Conservation (phyloP, 441 rosid species). For the Euphorbia celastroides region DNA sequence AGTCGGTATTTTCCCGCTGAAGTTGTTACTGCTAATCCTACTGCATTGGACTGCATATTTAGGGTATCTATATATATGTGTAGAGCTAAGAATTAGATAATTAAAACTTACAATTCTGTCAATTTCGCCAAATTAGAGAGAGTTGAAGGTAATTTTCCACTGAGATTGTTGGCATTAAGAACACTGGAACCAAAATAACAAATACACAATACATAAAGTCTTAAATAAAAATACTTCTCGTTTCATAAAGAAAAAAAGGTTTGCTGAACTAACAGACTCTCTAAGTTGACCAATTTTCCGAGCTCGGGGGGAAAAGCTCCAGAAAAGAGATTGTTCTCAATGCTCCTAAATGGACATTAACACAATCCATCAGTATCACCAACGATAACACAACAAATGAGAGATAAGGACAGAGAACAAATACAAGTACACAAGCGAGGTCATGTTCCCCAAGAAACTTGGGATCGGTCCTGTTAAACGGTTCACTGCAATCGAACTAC, state of each 20-base stretch:
- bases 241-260: no score
- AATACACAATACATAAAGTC: background rate
- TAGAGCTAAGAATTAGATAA: no score
- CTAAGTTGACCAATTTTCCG: slow-evolving; percentile 32
- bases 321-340: slow-evolving; percentile 36
- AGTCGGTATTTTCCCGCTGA: slow-evolving; percentile 27
- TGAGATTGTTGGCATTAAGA: slow-evolving; percentile 25
- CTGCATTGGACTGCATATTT: background rate
- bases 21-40: slow-evolving; percentile 23
- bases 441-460: slow-evolving; percentile 26
- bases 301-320: slow-evolving; percentile 38
- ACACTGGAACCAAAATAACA: slow-evolving; percentile 15
- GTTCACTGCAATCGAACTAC: slow-evolving; percentile 30
- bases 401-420: background rate
- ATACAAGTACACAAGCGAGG: slow-evolving; percentile 32
- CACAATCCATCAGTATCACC: background rate
- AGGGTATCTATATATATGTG: no score
- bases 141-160: slow-evolving; percentile 21
- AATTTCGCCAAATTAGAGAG: slow-evolving; percentile 24
- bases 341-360: slow-evolving; percentile 19
- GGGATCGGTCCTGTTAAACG: slow-evolving; percentile 35
- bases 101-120: slow-evolving; percentile 27
- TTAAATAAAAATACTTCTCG: background rate
- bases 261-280: slow-evolving; percentile 22
- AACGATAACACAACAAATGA: no score